Percentiles rank a stretch among this genome's conserved stretches.
Evolutionary conservation across 2,329 filamentous ascomycete genomes (phyloP).

Genomic region (Cytospora piceae): DNA sequence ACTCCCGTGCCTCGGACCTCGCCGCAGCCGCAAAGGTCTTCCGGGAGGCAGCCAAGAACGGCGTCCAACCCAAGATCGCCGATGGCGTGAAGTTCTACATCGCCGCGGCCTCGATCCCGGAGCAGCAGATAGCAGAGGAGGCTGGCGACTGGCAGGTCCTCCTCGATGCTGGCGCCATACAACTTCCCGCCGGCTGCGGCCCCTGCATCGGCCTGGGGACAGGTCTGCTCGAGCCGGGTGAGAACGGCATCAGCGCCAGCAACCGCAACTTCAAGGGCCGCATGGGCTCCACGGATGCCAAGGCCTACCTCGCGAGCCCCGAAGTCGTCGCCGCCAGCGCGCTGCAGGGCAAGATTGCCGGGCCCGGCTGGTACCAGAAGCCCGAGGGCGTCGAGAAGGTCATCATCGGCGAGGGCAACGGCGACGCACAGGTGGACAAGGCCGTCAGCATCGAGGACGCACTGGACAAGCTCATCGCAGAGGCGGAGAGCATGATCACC

Average conservation of each 20-base stretch:
- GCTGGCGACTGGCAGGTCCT: conserved; percentile 84
- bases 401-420: conserved; percentile 72
- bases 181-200: conserved; percentile 73
- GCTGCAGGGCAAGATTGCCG: conserved; percentile 68
- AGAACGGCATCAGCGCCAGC: conserved; percentile 80
- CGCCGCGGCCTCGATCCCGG: conserved; percentile 77
- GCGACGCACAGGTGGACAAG: conserved; percentile 64
- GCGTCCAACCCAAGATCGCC: conserved; percentile 71
- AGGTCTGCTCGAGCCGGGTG: conserved; percentile 80
- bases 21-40: conserved; percentile 84
- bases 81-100: conserved; percentile 84
- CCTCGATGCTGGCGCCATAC: conserved; percentile 72
- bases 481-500: conserved; percentile 67
- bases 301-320: conserved; percentile 85
- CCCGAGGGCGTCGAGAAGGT: conserved; percentile 71
- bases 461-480: conserved; percentile 70
- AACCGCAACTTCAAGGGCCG: conserved; percentile 93
- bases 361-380: conserved; percentile 75
- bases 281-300: conserved; percentile 79
- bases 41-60: conserved; percentile 68
- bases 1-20: conserved; percentile 79
- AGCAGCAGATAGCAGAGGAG: conserved; percentile 78
- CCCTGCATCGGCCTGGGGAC: conserved; percentile 83
- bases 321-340: conserved; percentile 93
- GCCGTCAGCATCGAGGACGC: conserved; percentile 70